Percentiles rank a stretch among this genome's conserved stretches.
phyloP scores from a whole-genome alignment of 2,329 filamentous ascomycete species.

The Aspergillus quadrilineatus region DNA sequence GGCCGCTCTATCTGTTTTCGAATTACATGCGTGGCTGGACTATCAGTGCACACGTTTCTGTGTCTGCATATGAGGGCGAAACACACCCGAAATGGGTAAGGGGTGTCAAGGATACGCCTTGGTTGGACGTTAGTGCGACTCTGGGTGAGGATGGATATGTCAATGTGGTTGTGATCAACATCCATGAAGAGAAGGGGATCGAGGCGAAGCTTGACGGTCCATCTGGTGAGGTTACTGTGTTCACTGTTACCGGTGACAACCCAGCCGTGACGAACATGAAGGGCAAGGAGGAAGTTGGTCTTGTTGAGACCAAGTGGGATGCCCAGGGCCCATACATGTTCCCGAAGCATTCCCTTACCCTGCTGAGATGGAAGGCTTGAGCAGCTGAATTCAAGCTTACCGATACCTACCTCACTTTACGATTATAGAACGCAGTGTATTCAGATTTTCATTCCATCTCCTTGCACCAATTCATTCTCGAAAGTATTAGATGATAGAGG shows the following conservation, averaged over 20 bases:
- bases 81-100: constrained; percentile 41
- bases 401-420: not conserved
- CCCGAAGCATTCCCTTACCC: constrained; percentile 67
- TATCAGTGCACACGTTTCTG: constrained; percentile 64
- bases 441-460: not conserved
- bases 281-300: constrained; percentile 60
- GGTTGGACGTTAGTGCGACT: constrained; percentile 45
- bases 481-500: not conserved
- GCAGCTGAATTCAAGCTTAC: constrained; percentile 10
- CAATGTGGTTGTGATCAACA: constrained; percentile 71
- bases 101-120: constrained; percentile 63
- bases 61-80: constrained; percentile 62
- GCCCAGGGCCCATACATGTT: constrained; percentile 64
- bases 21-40: constrained; percentile 73
- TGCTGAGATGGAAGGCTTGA: constrained; percentile 57
- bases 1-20: constrained; percentile 68
- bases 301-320: constrained; percentile 64
- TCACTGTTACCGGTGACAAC: constrained; percentile 59
- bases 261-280: constrained; percentile 63
- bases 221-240: constrained; percentile 56
- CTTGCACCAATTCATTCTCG: not conserved
- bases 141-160: constrained; percentile 57
- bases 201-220: constrained; percentile 61
- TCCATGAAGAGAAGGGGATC: constrained; percentile 61
- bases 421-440: constrained; percentile 6